Evolutionary conservation across 1,284 basidiomycete genomes (phyloP), one percentile per base, ranked within the genome.

Genomic region (Mycena sp.): DNA sequence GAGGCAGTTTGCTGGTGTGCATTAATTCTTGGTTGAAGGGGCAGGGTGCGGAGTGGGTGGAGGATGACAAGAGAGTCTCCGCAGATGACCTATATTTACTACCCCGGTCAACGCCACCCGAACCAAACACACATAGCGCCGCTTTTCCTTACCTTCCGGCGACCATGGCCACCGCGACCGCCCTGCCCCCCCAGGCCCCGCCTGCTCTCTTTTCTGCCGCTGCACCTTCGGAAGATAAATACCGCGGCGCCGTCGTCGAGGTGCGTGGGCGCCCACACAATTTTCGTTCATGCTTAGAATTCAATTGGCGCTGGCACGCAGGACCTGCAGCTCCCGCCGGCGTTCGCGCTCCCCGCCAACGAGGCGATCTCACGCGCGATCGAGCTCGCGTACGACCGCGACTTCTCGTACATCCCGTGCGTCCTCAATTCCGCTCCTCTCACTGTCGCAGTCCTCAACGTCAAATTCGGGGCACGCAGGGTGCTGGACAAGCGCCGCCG

Each of bases 341-440:
- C 94, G 0, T 96, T 95, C 76, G 87, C 91, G n/a, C 81, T 96
- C 3, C 90, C 91, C 9, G 79, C 83, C 10, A 83, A 83, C 63
- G 93, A 93, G 69, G 83, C 85, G 21, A 88, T 95, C 59, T 84
- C 85, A 10, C 81, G 85, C 29, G 94, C 93, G 1, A 86, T 96
- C 43, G 92, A 94, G 70, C 84, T 91, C 32, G 94, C 94, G 0
- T 96, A 95, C 71, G 94, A 96, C 69, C 87, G 93, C 44, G 94
- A 96, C 73, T 96, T 95, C 77, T 94, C 94, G 26, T 89, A 95
- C 71, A 90, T 96, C 61, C 94, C 94, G 94, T 96, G 70, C 45
- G 73, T 71, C 25, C 28, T 14, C 32, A 35, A 12, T 37, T 26
- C 25, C 17, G 14, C 6, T 17, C 63, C n/a, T 38, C 30, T 25